Evolutionary conservation across 2,329 filamentous ascomycete genomes (phyloP).

Genomic region (Escovopsis weberi): DNA sequence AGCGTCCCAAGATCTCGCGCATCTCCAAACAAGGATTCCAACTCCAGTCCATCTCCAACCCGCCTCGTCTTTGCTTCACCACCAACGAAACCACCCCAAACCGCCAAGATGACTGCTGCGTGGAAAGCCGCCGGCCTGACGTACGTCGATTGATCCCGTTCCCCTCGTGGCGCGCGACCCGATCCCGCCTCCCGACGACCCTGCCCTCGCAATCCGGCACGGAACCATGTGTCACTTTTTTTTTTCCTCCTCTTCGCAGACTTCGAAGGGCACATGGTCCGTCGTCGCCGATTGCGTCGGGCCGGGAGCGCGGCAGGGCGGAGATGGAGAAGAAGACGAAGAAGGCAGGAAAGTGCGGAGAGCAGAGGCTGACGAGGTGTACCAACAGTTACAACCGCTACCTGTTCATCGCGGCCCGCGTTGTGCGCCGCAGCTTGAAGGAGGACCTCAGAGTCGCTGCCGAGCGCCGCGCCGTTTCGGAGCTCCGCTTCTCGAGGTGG

Average conservation of each 20-base stretch:
- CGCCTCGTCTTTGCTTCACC: constrained; percentile 12
- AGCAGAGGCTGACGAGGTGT: constrained; percentile 18
- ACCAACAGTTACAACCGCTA: constrained; percentile 93
- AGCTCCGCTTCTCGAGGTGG: constrained; percentile 89
- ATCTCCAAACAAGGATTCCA: constrained; percentile 19
- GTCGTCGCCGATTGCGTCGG: not conserved
- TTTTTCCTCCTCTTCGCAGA: not conserved
- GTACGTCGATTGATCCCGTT: constrained; percentile 43
- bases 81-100: constrained; percentile 12
- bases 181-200: not conserved
- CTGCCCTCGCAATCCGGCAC: too few relatives aligned
- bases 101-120: constrained; percentile 79
- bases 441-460: constrained; percentile 78
- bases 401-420: constrained; percentile 85
- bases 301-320: not conserved
- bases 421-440: constrained; percentile 92
- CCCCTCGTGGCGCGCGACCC: not conserved
- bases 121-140: constrained; percentile 97
- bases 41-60: constrained; percentile 15
- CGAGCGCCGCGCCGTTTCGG: constrained; percentile 81
- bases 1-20: constrained; percentile 17
- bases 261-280: too few relatives aligned
- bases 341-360: too few relatives aligned
- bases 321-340: too few relatives aligned
- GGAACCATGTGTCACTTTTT: not conserved